A percentile compares a stretch with the other conserved stretches of the same genome.
Evolutionary conservation across 1,284 basidiomycete genomes (phyloP).

Genomic region (Meripilus lineatus): DNA sequence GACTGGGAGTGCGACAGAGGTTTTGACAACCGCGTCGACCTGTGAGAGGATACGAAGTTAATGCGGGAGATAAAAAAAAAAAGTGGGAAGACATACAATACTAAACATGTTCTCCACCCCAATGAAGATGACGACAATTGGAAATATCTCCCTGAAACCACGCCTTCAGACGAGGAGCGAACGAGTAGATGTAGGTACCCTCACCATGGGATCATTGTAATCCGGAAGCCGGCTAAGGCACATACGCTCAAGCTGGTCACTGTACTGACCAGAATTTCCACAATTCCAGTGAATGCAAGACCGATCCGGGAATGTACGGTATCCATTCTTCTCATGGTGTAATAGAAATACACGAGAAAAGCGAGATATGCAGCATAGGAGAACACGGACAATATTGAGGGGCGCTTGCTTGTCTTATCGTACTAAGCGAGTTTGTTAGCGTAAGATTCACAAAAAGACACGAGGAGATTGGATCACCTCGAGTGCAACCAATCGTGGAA

Average conservation of each 20-base stretch:
- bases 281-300: conserved; percentile 88
- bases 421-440: conserved; percentile 1
- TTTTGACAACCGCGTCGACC: conserved; percentile 88
- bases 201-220: conserved; percentile 86
- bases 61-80: not conserved
- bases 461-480: conserved; percentile 44
- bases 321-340: conserved; percentile 74
- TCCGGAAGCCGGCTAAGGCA: conserved; percentile 77
- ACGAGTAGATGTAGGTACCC: conserved; percentile 14
- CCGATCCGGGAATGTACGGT: conserved; percentile 90
- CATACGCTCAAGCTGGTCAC: conserved; percentile 92
- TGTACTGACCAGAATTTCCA: conserved; percentile 88
- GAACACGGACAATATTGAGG: conserved; percentile 64
- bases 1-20: conserved; percentile 86
- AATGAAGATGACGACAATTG: conserved; percentile 93
- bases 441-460: not conserved
- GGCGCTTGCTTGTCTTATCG: conserved; percentile 25
- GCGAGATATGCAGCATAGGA: conserved; percentile 77
- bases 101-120: conserved; percentile 98
- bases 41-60: conserved; percentile 22
- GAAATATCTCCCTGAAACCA: conserved; percentile 70
- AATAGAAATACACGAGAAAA: conserved; percentile 76
- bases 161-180: conserved; percentile 12
- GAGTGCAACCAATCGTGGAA: conserved; percentile 63
- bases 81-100: conserved; percentile 50